These are phyloP conservation scores for Coniophora puteana DNA, from an alignment of 1,284 basidiomycete genomes.

Conservation along the genomic window DNA sequence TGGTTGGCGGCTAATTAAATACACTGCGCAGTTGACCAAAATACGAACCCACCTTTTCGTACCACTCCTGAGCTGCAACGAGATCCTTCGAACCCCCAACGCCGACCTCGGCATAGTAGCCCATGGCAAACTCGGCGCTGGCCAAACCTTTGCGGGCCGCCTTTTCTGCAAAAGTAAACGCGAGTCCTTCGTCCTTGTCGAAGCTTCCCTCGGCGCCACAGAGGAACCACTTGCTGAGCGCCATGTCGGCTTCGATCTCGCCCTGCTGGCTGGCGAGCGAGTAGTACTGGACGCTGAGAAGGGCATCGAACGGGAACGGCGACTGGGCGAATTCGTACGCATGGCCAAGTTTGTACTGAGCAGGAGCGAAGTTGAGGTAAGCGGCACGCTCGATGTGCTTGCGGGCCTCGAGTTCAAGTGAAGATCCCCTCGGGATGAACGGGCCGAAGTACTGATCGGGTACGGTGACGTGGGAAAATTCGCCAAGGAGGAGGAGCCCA, in stretches of 20 bases:
- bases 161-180: constrained; percentile 90
- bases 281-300: constrained; percentile 92
- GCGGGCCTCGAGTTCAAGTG: constrained; percentile 38
- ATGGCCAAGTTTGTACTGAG: constrained; percentile 92
- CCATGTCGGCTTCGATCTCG: constrained; percentile 94
- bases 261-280: constrained; percentile 81
- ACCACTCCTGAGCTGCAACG: constrained; percentile 68
- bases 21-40: background rate
- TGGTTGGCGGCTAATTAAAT: constrained; percentile 21
- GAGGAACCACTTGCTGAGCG: constrained; percentile 92
- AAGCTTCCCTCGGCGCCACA: constrained; percentile 82
- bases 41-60: constrained; percentile 43
- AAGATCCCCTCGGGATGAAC: constrained; percentile 43
- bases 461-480: constrained; percentile 63
- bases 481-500: constrained; percentile 79
- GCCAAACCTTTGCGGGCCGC: constrained; percentile 79
- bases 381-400: constrained; percentile 78
- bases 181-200: constrained; percentile 86
- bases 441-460: constrained; percentile 50
- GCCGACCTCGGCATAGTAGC: constrained; percentile 87
- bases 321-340: constrained; percentile 89
- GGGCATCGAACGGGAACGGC: constrained; percentile 84
- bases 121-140: constrained; percentile 91
- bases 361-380: constrained; percentile 82
- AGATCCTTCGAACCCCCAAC: constrained; percentile 70